Percentiles rank a stretch among this genome's conserved stretches.
Conservation (phyloP, 1,139 yeast genomes). For the Debaryomyces sp. region DNA sequence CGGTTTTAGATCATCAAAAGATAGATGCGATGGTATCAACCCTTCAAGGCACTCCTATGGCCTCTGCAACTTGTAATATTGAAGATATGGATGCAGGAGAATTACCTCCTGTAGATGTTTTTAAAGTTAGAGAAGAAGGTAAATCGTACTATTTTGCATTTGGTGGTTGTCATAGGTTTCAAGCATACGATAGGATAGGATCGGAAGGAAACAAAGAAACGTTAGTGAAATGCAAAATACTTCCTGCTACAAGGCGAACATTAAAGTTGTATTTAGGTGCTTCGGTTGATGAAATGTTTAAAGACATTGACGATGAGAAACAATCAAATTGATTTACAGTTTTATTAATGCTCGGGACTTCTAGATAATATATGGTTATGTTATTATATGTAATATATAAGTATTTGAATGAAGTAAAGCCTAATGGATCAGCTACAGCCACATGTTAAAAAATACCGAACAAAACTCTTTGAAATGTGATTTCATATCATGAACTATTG, state of each 20-base stretch:
- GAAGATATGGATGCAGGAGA: conserved; percentile 63
- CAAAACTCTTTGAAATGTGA: too few relatives aligned
- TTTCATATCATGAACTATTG: too few relatives aligned
- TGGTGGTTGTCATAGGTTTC: conserved; percentile 85
- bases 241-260: conserved; percentile 70
- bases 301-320: conserved; percentile 17
- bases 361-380: too few relatives aligned
- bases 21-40: conserved; percentile 82
- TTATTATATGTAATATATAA: too few relatives aligned
- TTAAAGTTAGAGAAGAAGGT: conserved; percentile 65
- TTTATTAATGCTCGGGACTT: too few relatives aligned
- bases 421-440: too few relatives aligned
- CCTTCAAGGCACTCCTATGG: conserved; percentile 62
- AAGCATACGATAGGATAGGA: conserved; percentile 62
- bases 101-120: conserved; percentile 76
- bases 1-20: conserved; percentile 71
- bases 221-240: conserved; percentile 61
- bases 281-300: conserved; percentile 60
- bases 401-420: too few relatives aligned
- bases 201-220: conserved; percentile 34
- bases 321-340: not conserved
- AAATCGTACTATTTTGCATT: conserved; percentile 71
- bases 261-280: conserved; percentile 64
- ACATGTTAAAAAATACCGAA: too few relatives aligned
- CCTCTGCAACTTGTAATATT: conserved; percentile 62